A percentile compares a stretch with the other conserved stretches of the same genome.
These are phyloP conservation scores for Fusarium brevicatenulatum DNA, from an alignment of 2,329 filamentous ascomycete genomes.

Conservation along the genomic window DNA sequence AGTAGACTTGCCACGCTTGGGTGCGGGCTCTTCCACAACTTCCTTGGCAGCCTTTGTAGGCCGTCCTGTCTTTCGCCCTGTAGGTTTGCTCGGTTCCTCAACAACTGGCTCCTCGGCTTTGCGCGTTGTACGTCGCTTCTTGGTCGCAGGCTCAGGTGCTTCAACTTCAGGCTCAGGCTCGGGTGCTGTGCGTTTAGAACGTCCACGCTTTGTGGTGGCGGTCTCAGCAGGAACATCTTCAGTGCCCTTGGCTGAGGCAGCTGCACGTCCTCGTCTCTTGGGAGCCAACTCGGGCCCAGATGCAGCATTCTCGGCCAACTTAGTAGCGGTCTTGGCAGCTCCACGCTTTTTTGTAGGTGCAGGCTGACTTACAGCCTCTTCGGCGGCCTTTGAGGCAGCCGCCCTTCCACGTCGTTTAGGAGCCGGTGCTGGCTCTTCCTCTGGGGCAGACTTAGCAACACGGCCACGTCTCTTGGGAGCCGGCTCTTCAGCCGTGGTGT, in stretches of 20 bases:
- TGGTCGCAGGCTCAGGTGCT: slow-evolving; percentile 28
- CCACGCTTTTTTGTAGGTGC: slow-evolving; percentile 22
- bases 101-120: slow-evolving; percentile 18
- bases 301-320: slow-evolving; percentile 5
- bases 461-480: slow-evolving; percentile 28
- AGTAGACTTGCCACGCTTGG: slow-evolving; percentile 22
- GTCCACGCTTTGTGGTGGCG: slow-evolving; percentile 33
- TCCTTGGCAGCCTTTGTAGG: slow-evolving; percentile 21
- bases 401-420: slow-evolving; percentile 14
- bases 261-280: slow-evolving; percentile 23
- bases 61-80: slow-evolving; percentile 16
- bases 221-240: slow-evolving; percentile 4
- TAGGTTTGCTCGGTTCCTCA: not conserved
- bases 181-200: slow-evolving; percentile 26
- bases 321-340: slow-evolving; percentile 3
- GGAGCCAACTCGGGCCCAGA: slow-evolving; percentile 13
- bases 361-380: slow-evolving; percentile 5
- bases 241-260: not conserved
- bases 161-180: slow-evolving; percentile 16
- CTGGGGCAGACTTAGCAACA: slow-evolving; percentile 3
- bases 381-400: slow-evolving; percentile 11
- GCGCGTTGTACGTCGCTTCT: slow-evolving; percentile 32
- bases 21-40: slow-evolving; percentile 1
- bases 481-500: slow-evolving; percentile 1
- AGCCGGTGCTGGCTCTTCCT: slow-evolving; percentile 6